phyloP scores from a whole-genome alignment of 129 eudicot genomes.

The Logfia minima region DNA sequence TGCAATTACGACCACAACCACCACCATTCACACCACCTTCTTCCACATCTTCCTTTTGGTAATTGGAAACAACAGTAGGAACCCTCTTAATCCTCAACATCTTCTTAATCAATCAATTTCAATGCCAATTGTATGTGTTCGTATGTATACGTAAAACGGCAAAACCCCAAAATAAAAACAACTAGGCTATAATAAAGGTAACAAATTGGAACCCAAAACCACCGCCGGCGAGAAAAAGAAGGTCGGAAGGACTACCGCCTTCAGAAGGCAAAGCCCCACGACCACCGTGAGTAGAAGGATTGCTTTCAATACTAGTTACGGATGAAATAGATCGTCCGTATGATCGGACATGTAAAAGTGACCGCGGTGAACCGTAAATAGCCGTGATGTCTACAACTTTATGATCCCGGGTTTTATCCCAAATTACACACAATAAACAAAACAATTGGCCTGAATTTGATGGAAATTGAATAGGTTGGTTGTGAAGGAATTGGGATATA shows the following conservation, averaged over 20 bases:
- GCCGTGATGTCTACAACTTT: constrained; percentile 85
- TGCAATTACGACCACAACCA: constrained; percentile 95
- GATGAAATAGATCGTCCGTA: constrained; percentile 47
- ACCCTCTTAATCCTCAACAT: constrained; percentile 94
- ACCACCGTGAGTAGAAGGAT: constrained; percentile 97
- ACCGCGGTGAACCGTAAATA: constrained; percentile 49
- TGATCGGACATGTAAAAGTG: constrained; percentile 50
- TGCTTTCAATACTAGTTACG: constrained; percentile 34
- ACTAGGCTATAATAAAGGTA: constrained; percentile 22
- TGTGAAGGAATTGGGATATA: background rate
- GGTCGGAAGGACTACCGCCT: constrained; percentile 99
- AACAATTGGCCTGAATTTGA: background rate
- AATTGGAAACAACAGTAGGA: constrained; percentile 90
- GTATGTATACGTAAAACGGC: background rate
- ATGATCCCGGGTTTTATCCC: constrained; percentile 56
- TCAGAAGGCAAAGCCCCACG: constrained; percentile 99
- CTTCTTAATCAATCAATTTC: constrained; percentile 25
- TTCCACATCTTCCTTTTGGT: constrained; percentile 86
- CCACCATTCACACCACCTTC: constrained; percentile 42
- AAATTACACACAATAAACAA: background rate
- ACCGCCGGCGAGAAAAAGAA: constrained; percentile 96
- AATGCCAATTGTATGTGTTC: background rate
- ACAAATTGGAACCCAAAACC: constrained; percentile 38
- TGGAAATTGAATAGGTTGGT: background rate
- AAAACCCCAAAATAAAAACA: background rate